phyloP scores from a whole-genome alignment of 106 monocot species.

The Dactylorhiza incarnata region DNA sequence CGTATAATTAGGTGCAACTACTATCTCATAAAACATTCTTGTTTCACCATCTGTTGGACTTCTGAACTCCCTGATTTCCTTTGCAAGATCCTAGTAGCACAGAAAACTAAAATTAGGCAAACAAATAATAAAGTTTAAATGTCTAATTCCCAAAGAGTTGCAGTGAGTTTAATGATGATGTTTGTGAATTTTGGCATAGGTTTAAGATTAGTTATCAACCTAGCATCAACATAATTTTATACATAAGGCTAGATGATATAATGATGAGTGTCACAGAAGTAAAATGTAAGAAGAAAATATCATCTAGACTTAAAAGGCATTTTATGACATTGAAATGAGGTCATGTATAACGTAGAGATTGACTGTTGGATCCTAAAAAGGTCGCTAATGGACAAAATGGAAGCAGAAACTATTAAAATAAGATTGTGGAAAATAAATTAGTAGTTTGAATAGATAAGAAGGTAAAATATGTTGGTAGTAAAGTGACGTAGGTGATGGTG shows the following conservation, averaged over 20 bases:
- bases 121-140: neutral
- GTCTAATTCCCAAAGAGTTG: neutral
- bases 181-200: neutral
- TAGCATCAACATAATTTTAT: neutral
- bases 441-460: too few relatives aligned
- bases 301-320: neutral
- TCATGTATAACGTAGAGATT: neutral
- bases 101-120: neutral
- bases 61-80: slow-evolving; percentile 95
- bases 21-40: slow-evolving; percentile 97
- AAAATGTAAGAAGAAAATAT: neutral
- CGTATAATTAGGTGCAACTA: slow-evolving; percentile 83
- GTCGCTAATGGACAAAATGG: too few relatives aligned
- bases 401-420: neutral
- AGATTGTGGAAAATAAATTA: neutral
- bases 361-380: neutral
- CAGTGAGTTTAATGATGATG: neutral
- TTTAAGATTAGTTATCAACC: neutral
- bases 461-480: neutral
- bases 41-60: slow-evolving; percentile 84
- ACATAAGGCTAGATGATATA: neutral
- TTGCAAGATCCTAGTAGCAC: slow-evolving; percentile 70
- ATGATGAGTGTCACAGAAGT: neutral
- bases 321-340: neutral
- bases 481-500: neutral